A percentile compares a stretch with the other conserved stretches of the same genome.
These are phyloP conservation scores for Vitis hybrid DNA, from an alignment of 177 flowering plant species.

Conservation along the genomic window DNA sequence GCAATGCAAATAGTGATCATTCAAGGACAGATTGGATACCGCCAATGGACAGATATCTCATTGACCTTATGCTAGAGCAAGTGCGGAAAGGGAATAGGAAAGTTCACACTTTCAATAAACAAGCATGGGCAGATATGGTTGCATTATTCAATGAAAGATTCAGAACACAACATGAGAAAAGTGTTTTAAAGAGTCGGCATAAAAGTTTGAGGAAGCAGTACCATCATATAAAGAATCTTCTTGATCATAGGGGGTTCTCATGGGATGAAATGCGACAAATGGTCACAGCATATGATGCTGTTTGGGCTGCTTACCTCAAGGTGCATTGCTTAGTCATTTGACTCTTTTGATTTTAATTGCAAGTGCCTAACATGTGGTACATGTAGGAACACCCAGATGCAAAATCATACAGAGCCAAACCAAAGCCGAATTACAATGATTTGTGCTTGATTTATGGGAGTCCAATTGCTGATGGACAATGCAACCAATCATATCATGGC, in stretches of 20 bases:
- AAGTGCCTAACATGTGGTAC: slow-evolving; percentile 6
- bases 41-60: slow-evolving; percentile 21
- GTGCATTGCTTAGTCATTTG: slow-evolving; percentile 8
- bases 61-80: slow-evolving; percentile 23
- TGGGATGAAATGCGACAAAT: slow-evolving; percentile 19
- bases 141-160: slow-evolving; percentile 16
- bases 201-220: slow-evolving; percentile 15
- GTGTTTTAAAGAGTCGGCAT: slow-evolving; percentile 11
- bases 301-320: slow-evolving; percentile 17
- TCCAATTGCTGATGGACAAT: slow-evolving; percentile 9
- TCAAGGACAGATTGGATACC: slow-evolving; percentile 11
- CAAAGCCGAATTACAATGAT: slow-evolving; percentile 24
- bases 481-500: slow-evolving; percentile 1
- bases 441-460: slow-evolving; percentile 28
- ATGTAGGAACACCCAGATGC: slow-evolving; percentile 36
- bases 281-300: slow-evolving; percentile 17
- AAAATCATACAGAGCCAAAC: slow-evolving; percentile 15
- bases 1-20: slow-evolving; percentile 8
- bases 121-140: slow-evolving; percentile 21
- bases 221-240: slow-evolving; percentile 15
- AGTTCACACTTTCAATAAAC: slow-evolving; percentile 4
- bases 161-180: slow-evolving; percentile 13
- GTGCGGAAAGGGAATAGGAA: slow-evolving; percentile 19
- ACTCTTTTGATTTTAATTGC: background rate
- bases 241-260: slow-evolving; percentile 18